Percentiles rank a stretch among this genome's conserved stretches.
Conservation (phyloP, 345 rosid genomes). For the Pistacia integerrima region DNA sequence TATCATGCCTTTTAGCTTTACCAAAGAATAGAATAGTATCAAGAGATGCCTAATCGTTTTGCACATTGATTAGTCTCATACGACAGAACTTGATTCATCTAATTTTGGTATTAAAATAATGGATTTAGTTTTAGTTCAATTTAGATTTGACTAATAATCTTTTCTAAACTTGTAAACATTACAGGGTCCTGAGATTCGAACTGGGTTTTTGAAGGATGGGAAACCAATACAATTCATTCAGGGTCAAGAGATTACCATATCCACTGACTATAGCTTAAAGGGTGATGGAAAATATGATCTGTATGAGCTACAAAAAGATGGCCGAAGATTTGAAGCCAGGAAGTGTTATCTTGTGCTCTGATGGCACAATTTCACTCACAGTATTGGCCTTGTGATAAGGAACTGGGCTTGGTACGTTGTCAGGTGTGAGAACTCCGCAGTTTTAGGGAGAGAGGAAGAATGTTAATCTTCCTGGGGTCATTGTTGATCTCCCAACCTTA, state of each 20-base stretch:
- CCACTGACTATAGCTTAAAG: constrained; percentile 48
- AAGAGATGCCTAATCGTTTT: not conserved
- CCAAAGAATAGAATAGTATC: not conserved
- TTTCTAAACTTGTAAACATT: constrained; percentile 1
- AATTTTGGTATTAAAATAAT: not conserved
- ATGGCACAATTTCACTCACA: constrained; percentile 54
- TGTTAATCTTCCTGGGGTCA: constrained; percentile 63
- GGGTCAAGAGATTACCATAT: constrained; percentile 48
- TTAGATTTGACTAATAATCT: not conserved
- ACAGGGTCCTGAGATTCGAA: constrained; percentile 44
- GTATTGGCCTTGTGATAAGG: constrained; percentile 49
- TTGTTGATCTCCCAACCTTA: constrained; percentile 64
- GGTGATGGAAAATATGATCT: constrained; percentile 47
- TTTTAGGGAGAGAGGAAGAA: constrained; percentile 65
- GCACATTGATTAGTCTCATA: not conserved
- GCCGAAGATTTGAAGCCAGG: constrained; percentile 53
- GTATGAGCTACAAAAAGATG: constrained; percentile 65
- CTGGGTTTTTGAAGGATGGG: constrained; percentile 37
- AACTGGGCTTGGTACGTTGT: constrained; percentile 47
- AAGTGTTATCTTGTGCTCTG: constrained; percentile 53
- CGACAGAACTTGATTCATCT: not conserved
- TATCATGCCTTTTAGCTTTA: not conserved
- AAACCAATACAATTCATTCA: constrained; percentile 34
- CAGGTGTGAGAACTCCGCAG: constrained; percentile 58
- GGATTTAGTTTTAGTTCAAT: not conserved